These are phyloP conservation scores for Akanthomyces muscarius DNA, from an alignment of 2,329 filamentous ascomycete species.

Conservation along the genomic window DNA sequence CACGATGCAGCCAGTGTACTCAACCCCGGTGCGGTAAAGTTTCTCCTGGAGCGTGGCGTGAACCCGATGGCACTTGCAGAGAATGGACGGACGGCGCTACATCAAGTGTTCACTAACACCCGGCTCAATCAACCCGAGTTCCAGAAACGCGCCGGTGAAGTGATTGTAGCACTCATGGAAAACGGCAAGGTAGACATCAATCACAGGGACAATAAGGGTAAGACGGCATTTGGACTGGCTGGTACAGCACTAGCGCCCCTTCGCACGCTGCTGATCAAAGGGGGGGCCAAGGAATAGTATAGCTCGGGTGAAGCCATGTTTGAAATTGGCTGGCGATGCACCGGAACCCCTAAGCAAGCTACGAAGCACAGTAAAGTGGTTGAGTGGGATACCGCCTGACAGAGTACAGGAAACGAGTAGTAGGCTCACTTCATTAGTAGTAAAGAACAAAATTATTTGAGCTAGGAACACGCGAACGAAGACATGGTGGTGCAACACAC, in stretches of 20 bases:
- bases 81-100: slow-evolving; percentile 4
- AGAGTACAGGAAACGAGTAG: no score
- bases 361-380: no score
- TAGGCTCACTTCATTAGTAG: no score
- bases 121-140: no score
- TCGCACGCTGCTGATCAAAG: not conserved
- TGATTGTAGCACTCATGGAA: not conserved
- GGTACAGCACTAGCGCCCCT: not conserved
- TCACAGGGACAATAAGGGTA: not conserved
- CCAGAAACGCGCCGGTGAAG: not conserved
- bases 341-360: no score
- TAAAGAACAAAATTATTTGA: no score
- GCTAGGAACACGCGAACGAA: no score
- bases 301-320: not conserved
- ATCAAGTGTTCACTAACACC: not conserved
- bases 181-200: slow-evolving; percentile 3
- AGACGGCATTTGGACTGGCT: not conserved
- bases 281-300: not conserved
- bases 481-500: no score
- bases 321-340: not conserved
- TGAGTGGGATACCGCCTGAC: no score
- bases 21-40: not conserved
- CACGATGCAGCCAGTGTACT: not conserved
- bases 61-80: not conserved
- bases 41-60: not conserved